Base-by-base conservation (phyloP, 2,329 filamentous ascomycete species). In the Pseudofabraea citricarpa region DNA sequence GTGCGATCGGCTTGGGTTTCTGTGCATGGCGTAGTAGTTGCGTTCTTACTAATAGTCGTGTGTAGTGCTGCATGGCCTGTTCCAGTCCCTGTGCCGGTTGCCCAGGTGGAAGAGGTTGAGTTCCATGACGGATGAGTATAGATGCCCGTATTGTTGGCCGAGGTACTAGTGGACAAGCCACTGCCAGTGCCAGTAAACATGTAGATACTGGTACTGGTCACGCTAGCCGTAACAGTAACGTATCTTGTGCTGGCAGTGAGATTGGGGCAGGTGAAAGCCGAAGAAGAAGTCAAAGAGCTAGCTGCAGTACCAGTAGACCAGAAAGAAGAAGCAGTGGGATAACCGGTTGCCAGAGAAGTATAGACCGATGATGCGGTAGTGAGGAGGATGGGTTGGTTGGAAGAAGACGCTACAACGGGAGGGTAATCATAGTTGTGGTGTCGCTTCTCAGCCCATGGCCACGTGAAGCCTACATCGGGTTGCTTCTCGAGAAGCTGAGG, bases 151-250 rank as follows among this genome's bases (percentile, higher is more conserved):
- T 18, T 22, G 21, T 37, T 37, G 19, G 18, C 10, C 19, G 35
- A 37, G 21, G 4, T 40, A 18, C 6, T 40, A n/a, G 37, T 21
- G 9, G 37, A 40, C 8, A 23, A 15, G 4, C n/a, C 37, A n/a
- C n/a, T n/a, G 1, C n/a, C 6, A 23, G 23, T 16, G 6, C 12
- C 13, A 40, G 35, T 23, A 6, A 37, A 20, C 12, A 37, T 8
- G 6, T 22, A 20, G 15, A 37, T n/a, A 4, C 19, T 13, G 2
- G 44, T 47, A 7, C 39, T 38, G 4, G 44, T 49, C 16, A 44
- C 18, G 16, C 24, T 50, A 15, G 44, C 40, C 4, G 35, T 52
- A 2, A 46, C 33, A 12, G 43, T 46, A 10, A 44, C 24, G 19
- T 37, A 36, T 10, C 32, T 49, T 20, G 24, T 35, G n/a, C 6